phyloP scores from a whole-genome alignment of 805 yeast genomes.

The Candida awuae region DNA sequence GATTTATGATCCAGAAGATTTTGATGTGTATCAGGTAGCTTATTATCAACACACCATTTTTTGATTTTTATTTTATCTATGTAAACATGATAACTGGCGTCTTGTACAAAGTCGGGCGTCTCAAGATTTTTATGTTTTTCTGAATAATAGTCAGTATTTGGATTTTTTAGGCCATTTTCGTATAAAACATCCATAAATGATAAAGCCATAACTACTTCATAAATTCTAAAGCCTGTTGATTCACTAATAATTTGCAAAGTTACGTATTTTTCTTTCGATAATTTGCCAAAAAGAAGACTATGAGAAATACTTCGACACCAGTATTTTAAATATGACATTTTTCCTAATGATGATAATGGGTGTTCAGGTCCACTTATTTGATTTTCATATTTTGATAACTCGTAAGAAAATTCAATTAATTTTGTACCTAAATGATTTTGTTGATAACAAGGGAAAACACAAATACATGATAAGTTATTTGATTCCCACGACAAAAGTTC shows the following conservation, averaged over 20 bases:
- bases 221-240: constrained; percentile 56
- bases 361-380: constrained; percentile 81
- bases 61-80: constrained; percentile 20
- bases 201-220: constrained; percentile 53
- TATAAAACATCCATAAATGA: constrained; percentile 44
- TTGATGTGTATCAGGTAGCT: constrained; percentile 15
- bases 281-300: constrained; percentile 35
- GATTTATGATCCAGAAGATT: constrained; percentile 15
- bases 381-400: constrained; percentile 57
- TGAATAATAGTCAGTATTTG: constrained; percentile 22
- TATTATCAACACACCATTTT: constrained; percentile 25
- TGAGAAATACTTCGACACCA: constrained; percentile 58
- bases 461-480: constrained; percentile 84
- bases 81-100: constrained; percentile 18
- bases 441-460: constrained; percentile 90
- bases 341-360: constrained; percentile 82
- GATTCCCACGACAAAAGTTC: constrained; percentile 73
- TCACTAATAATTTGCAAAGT: constrained; percentile 43
- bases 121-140: constrained; percentile 12
- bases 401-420: constrained; percentile 77
- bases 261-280: constrained; percentile 26
- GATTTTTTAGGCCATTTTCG: constrained; percentile 20
- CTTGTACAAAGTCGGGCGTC: constrained; percentile 19
- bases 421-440: constrained; percentile 68
- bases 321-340: constrained; percentile 57